Conservation (phyloP, 805 yeast species). For the Saturnispora besseyi region DNA sequence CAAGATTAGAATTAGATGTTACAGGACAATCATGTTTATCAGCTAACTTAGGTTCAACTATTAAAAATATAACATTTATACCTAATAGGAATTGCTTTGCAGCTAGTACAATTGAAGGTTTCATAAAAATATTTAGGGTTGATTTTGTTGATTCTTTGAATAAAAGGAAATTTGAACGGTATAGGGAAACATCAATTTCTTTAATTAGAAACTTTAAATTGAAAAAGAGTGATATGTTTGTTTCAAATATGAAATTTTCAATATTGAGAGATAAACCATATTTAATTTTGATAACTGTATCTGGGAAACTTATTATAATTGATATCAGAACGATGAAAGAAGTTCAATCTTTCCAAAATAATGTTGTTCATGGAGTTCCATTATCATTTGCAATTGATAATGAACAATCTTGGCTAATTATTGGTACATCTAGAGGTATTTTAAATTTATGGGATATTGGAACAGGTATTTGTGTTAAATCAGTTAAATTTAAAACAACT, state of each 20-base stretch:
- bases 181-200: constrained; percentile 16
- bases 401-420: constrained; percentile 49
- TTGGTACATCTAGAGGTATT: constrained; percentile 71
- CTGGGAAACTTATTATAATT: constrained; percentile 40
- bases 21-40: constrained; percentile 40
- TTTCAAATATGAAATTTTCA: constrained; percentile 36
- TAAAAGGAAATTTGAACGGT: constrained; percentile 4
- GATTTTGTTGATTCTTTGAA: constrained; percentile 19
- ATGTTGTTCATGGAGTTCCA: constrained; percentile 57
- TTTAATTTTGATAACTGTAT: constrained; percentile 44
- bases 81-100: constrained; percentile 49
- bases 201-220: constrained; percentile 35
- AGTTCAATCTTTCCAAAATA: constrained; percentile 38
- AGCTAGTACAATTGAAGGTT: constrained; percentile 43
- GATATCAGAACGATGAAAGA: constrained; percentile 52
- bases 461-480: constrained; percentile 48
- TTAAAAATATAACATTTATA: constrained; percentile 44
- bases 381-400: constrained; percentile 50
- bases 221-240: constrained; percentile 30
- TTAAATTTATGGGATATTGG: constrained; percentile 77
- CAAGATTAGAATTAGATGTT: constrained; percentile 54
- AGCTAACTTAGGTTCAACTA: constrained; percentile 38
- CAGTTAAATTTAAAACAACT: constrained; percentile 45
- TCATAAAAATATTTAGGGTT: constrained; percentile 34
- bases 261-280: constrained; percentile 32